Evolutionary conservation across 495 filamentous ascomycete genomes (phyloP), one percentile per base, ranked within the genome.

Genomic region (Beverwykella pulmonaria): DNA sequence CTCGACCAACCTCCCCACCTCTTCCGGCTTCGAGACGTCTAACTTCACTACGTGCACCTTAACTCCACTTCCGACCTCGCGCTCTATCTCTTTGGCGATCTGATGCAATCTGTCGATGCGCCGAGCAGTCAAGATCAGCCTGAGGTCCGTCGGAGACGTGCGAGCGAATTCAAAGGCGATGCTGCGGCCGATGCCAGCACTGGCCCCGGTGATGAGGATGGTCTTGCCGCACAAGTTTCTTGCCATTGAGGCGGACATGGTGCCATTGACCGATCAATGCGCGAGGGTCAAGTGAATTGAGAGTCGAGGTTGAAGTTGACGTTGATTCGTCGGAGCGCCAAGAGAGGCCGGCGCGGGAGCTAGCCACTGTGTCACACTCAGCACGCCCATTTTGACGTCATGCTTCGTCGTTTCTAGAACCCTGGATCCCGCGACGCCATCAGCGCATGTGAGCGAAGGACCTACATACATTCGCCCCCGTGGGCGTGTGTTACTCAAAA

Each of bases 211-310:
- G 58, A 98, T 84, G 49, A 98, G 78, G 50, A 98, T 84, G 2
- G 92, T 97, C 80, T 97, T 98, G 84, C 92, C 92, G 66, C 89
- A 84, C 53, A 98, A 90, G 80, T 92, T 93, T 77, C 90, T 88
- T 64, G 84, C 82, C 81, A 90, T 88, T 72, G 91, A 53, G 25
- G 58, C 26, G n/a, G 23, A 34, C 44, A 57, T 57, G 29, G 6
- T 9, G 54, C n/a, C 19, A 17, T 14, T 5, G 25, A 57, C 30
- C 4, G 19, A 8, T 36, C 9, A 26, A n/a, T 34, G 32, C 32
- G 12, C 5, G 32, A 34, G 32, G 32, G 32, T 34, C n/a, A n/a
- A n/a, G n/a, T n/a, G n/a, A n/a, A n/a, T n/a, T n/a, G n/a, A n/a
- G n/a, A n/a, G n/a, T n/a, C n/a, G n/a, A n/a, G n/a, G n/a, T n/a